Percentiles rank a stretch among this genome's conserved stretches.
phyloP scores from a whole-genome alignment of 148 eudicot genomes.

The Agrostemma githago region DNA sequence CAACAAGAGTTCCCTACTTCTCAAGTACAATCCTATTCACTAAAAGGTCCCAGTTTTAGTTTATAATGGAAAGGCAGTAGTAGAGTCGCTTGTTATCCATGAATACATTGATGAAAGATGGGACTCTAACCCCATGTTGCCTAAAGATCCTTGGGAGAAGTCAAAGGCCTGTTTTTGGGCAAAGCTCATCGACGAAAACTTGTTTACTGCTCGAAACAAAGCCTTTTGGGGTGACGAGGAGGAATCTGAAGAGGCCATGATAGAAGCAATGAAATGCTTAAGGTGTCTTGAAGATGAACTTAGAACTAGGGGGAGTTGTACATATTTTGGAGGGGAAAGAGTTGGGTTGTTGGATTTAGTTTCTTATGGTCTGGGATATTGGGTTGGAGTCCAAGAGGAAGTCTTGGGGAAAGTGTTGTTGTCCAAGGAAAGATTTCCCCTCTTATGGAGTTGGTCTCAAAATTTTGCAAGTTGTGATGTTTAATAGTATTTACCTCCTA shows the following conservation, averaged over 20 bases:
- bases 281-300: constrained; percentile 6
- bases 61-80: constrained; percentile 6
- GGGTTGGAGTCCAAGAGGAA: constrained; percentile 15
- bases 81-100: constrained; percentile 1
- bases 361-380: constrained; percentile 12
- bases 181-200: background rate
- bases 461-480: background rate
- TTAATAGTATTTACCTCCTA: background rate
- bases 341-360: constrained; percentile 10
- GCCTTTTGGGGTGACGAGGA: constrained; percentile 5
- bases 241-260: background rate
- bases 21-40: constrained; percentile 5
- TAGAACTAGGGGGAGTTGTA: background rate
- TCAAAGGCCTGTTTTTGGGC: constrained; percentile 6
- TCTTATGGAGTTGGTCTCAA: constrained; percentile 3
- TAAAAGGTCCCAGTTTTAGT: constrained; percentile 12
- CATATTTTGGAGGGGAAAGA: constrained; percentile 9
- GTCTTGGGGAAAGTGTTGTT: background rate
- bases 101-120: constrained; percentile 14
- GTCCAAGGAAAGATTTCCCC: background rate
- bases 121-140: background rate
- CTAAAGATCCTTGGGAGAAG: constrained; percentile 14
- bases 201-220: constrained; percentile 8
- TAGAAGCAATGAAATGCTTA: constrained; percentile 6
- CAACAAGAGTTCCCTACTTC: constrained; percentile 10